Conservation (phyloP, 257 asterid species). For the Haberlea rhodopensis region DNA sequence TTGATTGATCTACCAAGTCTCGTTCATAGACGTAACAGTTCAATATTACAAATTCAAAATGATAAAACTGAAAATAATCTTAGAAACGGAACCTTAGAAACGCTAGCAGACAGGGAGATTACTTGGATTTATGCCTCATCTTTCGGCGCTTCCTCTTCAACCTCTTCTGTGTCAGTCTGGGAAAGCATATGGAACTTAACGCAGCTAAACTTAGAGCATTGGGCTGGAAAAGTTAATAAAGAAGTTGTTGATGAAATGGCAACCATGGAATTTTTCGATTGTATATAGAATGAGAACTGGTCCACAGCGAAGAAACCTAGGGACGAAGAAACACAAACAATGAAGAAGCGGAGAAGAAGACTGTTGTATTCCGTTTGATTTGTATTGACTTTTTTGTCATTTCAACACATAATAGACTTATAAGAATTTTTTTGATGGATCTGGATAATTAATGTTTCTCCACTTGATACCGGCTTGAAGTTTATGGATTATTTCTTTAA, state of each 20-base stretch:
- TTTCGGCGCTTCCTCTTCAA: slow-evolving; percentile 62
- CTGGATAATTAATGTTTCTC: too few species aligned
- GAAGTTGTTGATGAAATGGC: neutral
- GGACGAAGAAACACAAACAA: too few species aligned
- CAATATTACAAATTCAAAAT: neutral
- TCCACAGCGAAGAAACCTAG: too few species aligned
- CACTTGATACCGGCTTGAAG: too few species aligned
- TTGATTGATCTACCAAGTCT: neutral
- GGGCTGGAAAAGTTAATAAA: slow-evolving; percentile 57
- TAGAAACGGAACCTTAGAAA: neutral
- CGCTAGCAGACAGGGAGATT: neutral
- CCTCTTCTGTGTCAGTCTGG: slow-evolving; percentile 75
- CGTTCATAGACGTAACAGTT: neutral
- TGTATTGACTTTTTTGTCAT: too few species aligned
- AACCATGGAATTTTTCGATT: neutral
- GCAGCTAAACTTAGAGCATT: slow-evolving; percentile 59
- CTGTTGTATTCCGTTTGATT: too few species aligned
- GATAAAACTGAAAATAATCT: neutral
- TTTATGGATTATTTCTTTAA: too few species aligned
- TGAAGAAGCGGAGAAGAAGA: too few species aligned
- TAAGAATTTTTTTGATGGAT: too few species aligned
- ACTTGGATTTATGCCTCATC: slow-evolving; percentile 61
- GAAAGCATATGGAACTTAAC: slow-evolving; percentile 66
- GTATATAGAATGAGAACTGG: too few species aligned
- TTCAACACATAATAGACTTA: too few species aligned